Evolutionary conservation across 2,329 filamentous ascomycete species (phyloP).

Genomic region (Tympanopsis confertula): DNA sequence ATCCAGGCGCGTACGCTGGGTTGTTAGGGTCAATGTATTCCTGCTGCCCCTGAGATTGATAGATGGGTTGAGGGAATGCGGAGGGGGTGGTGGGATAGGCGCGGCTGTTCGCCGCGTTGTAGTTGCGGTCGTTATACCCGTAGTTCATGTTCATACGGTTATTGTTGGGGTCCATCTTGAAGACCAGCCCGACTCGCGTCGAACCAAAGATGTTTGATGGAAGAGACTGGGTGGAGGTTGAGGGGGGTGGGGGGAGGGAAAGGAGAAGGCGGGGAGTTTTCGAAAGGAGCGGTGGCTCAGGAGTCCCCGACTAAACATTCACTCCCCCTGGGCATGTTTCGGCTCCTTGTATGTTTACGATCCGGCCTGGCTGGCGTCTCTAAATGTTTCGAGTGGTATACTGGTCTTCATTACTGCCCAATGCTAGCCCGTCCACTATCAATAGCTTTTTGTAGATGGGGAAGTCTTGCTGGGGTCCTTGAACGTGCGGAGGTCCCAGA

Average conservation of each 20-base stretch:
- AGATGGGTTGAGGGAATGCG: constrained; percentile 62
- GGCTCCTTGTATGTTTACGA: too few relatives aligned
- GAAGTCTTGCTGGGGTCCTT: too few relatives aligned
- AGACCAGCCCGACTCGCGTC: neutral
- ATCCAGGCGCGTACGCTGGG: constrained; percentile 15
- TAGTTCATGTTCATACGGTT: constrained; percentile 25
- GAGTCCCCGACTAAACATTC: too few relatives aligned
- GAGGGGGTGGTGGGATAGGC: constrained; percentile 55
- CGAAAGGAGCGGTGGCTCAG: constrained; percentile 1
- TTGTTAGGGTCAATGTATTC: neutral
- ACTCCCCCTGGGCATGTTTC: too few relatives aligned
- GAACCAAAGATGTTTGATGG: too few relatives aligned
- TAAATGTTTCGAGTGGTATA: too few relatives aligned
- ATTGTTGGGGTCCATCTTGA: constrained; percentile 13
- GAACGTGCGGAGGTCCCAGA: too few relatives aligned
- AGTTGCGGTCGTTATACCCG: constrained; percentile 30
- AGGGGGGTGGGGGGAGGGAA: neutral
- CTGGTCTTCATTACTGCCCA: too few relatives aligned
- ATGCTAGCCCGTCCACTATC: too few relatives aligned
- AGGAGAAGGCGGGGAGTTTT: neutral
- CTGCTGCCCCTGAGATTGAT: constrained; percentile 14
- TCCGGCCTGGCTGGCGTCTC: too few relatives aligned
- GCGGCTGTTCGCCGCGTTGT: constrained; percentile 27
- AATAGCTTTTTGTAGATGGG: too few relatives aligned
- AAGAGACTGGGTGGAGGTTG: too few relatives aligned